Base-by-base conservation (phyloP, 2,329 filamentous ascomycete genomes). In the Cryphonectria radicalis region DNA sequence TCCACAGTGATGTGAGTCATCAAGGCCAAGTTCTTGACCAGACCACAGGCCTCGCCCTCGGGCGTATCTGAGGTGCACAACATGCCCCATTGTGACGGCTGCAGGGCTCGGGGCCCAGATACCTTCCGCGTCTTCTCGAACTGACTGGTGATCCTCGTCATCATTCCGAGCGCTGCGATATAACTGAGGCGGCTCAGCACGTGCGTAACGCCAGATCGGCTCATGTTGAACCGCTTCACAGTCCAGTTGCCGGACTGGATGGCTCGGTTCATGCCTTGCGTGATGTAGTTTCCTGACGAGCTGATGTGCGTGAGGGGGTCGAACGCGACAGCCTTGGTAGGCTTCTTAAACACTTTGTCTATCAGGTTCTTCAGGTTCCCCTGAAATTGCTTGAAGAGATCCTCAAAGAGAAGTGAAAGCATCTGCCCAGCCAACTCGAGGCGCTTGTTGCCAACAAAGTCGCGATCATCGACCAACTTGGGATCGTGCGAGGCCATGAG, bases 1-100 rank as follows among this genome's bases (percentile, higher is more conserved):
- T 97, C 94, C 1, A 96, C 99, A 0, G 96, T 99, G 76, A 99
- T 98, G 78, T 99, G 97, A 67, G 97, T 99, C 96, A 99, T 99
- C 70, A 99, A 86, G 11, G 96, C 96, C 84, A 99, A 82, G 78
- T 99, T 99, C 86, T 99, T 99, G 76, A 99, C 95, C 70, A 99
- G 84, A 86, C 96, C 96, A 83, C 96, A 99, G 14, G 96, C 95
- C 84, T 99, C 96, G 82, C 96, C 96, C 91, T 99, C 96, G 8
- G 96, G 96, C 0, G 96, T 99, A 85, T 99, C 96, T 14, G 96
- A 97, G 0, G 95, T 93, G 79, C 96, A 99, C 69, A 99, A 86
- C 95, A 99, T 98, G 76, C 96, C 96, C 84, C 97, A 99, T 76
- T 99, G 96, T 0, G 96, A 99, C 8, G 96, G 95, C 78, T 99